A percentile compares a stretch with the other conserved stretches of the same genome.
Evolutionary conservation across 768 basidiomycete species (phyloP).

Genomic region (Boletus fagicola): DNA sequence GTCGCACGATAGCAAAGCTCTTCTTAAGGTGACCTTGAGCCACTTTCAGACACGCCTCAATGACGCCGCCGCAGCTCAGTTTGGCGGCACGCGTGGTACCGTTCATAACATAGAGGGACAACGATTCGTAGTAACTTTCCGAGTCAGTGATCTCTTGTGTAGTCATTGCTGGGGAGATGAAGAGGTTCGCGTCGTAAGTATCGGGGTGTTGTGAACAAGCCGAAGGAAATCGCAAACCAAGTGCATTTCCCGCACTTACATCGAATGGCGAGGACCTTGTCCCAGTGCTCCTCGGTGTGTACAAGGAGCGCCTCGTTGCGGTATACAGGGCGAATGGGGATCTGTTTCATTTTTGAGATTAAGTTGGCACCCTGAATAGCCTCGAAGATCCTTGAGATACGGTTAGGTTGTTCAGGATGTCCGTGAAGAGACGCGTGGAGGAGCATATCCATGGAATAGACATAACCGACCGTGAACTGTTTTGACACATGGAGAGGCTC

Average conservation of each 20-base stretch:
- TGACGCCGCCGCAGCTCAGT: slow-evolving; percentile 91
- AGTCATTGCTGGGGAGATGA: slow-evolving; percentile 56
- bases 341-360: slow-evolving; percentile 67
- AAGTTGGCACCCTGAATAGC: slow-evolving; percentile 59
- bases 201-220: background rate
- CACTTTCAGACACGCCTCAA: slow-evolving; percentile 86
- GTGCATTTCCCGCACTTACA: slow-evolving; percentile 48
- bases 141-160: slow-evolving; percentile 74
- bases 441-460: slow-evolving; percentile 87
- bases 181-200: slow-evolving; percentile 18
- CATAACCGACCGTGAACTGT: slow-evolving; percentile 64
- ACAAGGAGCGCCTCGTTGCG: slow-evolving; percentile 84
- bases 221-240: slow-evolving; percentile 4
- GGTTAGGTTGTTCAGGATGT: slow-evolving; percentile 75
- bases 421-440: slow-evolving; percentile 65
- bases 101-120: slow-evolving; percentile 89
- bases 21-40: slow-evolving; percentile 79
- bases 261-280: slow-evolving; percentile 80
- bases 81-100: slow-evolving; percentile 82
- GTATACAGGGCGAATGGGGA: slow-evolving; percentile 72
- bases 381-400: slow-evolving; percentile 76
- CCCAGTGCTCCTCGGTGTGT: slow-evolving; percentile 90
- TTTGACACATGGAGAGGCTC: slow-evolving; percentile 30
- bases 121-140: slow-evolving; percentile 79
- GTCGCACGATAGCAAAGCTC: slow-evolving; percentile 91